Conservation (phyloP, 2,329 filamentous ascomycete species). For the Exophiala sideris region DNA sequence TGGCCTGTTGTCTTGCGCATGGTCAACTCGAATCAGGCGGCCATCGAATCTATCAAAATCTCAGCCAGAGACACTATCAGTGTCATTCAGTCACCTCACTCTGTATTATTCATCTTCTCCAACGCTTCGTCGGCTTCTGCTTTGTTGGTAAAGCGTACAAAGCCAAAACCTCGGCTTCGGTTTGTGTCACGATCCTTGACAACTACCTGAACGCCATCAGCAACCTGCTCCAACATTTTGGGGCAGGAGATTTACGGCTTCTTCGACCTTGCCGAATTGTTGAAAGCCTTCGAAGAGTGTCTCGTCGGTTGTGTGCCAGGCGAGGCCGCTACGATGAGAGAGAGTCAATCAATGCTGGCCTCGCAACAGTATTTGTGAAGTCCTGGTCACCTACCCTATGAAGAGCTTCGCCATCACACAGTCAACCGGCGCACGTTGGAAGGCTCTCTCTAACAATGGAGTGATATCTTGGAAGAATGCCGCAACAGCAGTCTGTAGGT, state of each 20-base stretch:
- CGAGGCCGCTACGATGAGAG: constrained; percentile 69
- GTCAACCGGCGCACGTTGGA: constrained; percentile 1
- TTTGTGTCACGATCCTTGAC: constrained; percentile 97
- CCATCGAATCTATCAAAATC: constrained; percentile 72
- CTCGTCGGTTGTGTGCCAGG: constrained; percentile 93
- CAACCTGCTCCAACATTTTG: constrained; percentile 21
- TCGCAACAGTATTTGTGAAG: constrained; percentile 7
- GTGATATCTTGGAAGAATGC: constrained; percentile 4
- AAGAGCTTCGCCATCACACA: constrained; percentile 29
- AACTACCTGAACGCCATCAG: constrained; percentile 65
- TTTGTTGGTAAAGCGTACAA: constrained; percentile 72
- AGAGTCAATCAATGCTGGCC: constrained; percentile 10
- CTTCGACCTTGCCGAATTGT: constrained; percentile 84
- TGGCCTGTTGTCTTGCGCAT: constrained; percentile 76
- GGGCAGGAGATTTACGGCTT: constrained; percentile 65
- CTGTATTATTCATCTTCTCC: constrained; percentile 49
- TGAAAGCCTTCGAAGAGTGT: constrained; percentile 88
- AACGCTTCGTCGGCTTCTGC: constrained; percentile 43
- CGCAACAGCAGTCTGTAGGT: constrained; percentile 12
- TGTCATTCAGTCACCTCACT: constrained; percentile 58
- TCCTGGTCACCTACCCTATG: constrained; percentile 25
- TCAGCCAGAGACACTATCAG: constrained; percentile 20
- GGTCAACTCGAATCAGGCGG: constrained; percentile 90
- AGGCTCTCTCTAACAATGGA: neutral
- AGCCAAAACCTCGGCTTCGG: constrained; percentile 94